Percentiles rank a stretch among this genome's conserved stretches.
phyloP scores from a whole-genome alignment of 2,329 filamentous ascomycete genomes.

The Neonectria neomacrospora region DNA sequence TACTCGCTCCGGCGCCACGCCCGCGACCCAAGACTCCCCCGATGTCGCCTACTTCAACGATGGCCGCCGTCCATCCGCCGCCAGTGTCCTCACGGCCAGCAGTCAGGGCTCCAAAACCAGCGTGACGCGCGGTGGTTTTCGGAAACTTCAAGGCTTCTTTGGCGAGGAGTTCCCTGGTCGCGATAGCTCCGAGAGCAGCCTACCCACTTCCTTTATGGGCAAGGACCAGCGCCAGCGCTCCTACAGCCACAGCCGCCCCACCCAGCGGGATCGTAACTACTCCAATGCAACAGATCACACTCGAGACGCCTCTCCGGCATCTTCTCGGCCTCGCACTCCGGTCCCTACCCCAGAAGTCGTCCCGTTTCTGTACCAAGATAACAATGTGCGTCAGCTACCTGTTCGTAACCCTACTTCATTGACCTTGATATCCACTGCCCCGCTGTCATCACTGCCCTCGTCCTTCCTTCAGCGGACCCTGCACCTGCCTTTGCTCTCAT shows the following conservation, averaged over 20 bases:
- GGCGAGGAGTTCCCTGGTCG: constrained; percentile 85
- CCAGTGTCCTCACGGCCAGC: constrained; percentile 82
- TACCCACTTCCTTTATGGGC: constrained; percentile 59
- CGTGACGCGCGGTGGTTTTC: constrained; percentile 75
- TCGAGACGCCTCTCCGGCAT: constrained; percentile 78
- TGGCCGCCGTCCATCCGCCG: constrained; percentile 85
- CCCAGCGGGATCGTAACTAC: constrained; percentile 80
- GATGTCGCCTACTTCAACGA: constrained; percentile 73
- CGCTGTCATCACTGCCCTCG: constrained; percentile 23
- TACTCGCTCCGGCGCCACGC: constrained; percentile 45
- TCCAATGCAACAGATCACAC: constrained; percentile 80
- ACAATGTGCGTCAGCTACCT: constrained; percentile 65
- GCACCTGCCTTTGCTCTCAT: constrained; percentile 16
- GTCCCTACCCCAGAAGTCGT: constrained; percentile 92
- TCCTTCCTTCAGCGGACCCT: constrained; percentile 21
- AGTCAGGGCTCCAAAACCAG: constrained; percentile 84
- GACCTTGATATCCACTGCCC: constrained; percentile 25
- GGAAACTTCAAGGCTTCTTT: constrained; percentile 91
- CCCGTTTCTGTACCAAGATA: constrained; percentile 94
- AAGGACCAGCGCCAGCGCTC: constrained; percentile 73
- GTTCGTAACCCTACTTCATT: constrained; percentile 41
- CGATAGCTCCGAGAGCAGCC: constrained; percentile 79
- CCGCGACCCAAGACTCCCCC: constrained; percentile 68
- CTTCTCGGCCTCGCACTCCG: constrained; percentile 84
- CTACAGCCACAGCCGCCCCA: constrained; percentile 67